Percentiles rank a stretch among this genome's conserved stretches.
Evolutionary conservation across 2,329 filamentous ascomycete species (phyloP).

Genomic region (Parastagonospora nodorum): DNA sequence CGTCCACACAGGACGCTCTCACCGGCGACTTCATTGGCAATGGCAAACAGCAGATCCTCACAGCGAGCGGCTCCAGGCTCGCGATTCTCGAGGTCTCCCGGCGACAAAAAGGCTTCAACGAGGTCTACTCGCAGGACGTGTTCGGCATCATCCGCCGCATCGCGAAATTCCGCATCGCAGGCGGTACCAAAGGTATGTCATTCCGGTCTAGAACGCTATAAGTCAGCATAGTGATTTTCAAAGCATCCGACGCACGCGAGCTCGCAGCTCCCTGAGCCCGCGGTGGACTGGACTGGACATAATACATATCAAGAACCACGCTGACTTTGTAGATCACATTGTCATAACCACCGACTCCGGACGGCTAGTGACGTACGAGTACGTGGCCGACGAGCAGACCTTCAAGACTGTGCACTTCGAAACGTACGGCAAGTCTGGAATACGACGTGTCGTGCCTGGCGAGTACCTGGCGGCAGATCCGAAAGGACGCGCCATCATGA

Average conservation of each 20-base stretch:
- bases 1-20: conserved; percentile 86
- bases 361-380: conserved; percentile 92
- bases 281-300: conserved; percentile 33
- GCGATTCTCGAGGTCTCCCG: conserved; percentile 86
- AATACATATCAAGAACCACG: conserved; percentile 37
- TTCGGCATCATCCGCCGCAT: conserved; percentile 94
- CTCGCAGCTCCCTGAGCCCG: conserved; percentile 28
- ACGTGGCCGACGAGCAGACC: conserved; percentile 80
- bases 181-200: conserved; percentile 89
- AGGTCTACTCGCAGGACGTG: conserved; percentile 87
- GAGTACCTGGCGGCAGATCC: conserved; percentile 96
- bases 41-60: conserved; percentile 97
- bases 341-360: conserved; percentile 96
- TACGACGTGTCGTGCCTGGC: conserved; percentile 90
- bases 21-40: conserved; percentile 95
- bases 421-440: conserved; percentile 96
- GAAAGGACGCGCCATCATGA: conserved; percentile 91
- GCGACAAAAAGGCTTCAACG: conserved; percentile 81
- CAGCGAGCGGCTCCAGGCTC: conserved; percentile 87
- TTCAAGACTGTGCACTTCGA: conserved; percentile 92
- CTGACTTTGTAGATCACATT: conserved; percentile 76
- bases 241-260: conserved; percentile 41
- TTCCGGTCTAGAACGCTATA: conserved; percentile 32
- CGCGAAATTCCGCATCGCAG: conserved; percentile 87
- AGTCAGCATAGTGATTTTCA: conserved; percentile 56